phyloP scores from a whole-genome alignment of 2,329 filamentous ascomycete species.

The Fusarium sp. region DNA sequence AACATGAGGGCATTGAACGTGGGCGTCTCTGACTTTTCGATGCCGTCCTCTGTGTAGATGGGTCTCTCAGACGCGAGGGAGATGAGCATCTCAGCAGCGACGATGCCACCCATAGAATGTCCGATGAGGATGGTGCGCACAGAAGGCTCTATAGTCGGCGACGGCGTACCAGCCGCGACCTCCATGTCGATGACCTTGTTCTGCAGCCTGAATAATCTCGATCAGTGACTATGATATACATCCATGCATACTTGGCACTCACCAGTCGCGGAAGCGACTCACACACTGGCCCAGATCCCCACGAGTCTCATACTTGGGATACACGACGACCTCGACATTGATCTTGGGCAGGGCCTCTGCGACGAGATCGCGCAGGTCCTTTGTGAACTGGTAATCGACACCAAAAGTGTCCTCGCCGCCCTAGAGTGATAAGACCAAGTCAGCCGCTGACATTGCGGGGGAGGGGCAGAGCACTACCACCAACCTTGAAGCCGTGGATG shows the following conservation, averaged over 20 bases:
- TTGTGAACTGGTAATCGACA: constrained; percentile 73
- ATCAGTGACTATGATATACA: not conserved
- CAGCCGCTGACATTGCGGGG: constrained; percentile 22
- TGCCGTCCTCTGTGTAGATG: constrained; percentile 61
- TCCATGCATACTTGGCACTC: constrained; percentile 35
- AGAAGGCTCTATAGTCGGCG: constrained; percentile 86
- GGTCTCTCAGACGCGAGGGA: constrained; percentile 71
- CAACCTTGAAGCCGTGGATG: constrained; percentile 88
- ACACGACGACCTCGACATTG: constrained; percentile 75
- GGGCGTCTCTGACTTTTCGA: constrained; percentile 51
- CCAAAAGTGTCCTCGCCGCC: constrained; percentile 85
- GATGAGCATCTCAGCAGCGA: constrained; percentile 89
- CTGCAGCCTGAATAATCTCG: constrained; percentile 71
- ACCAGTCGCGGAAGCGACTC: constrained; percentile 81
- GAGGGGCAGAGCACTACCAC: constrained; percentile 16
- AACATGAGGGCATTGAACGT: constrained; percentile 81
- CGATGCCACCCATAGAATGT: constrained; percentile 94
- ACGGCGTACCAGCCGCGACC: constrained; percentile 82
- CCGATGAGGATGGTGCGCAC: constrained; percentile 86
- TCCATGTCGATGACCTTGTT: constrained; percentile 96
- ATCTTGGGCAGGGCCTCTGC: constrained; percentile 76
- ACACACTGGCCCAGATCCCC: constrained; percentile 81
- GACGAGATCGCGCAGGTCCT: constrained; percentile 75
- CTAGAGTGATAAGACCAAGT: constrained; percentile 52
- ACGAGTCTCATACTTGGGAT: constrained; percentile 85